Conservation (phyloP, 345 rosid genomes). For the Hibiscus syriacus region DNA sequence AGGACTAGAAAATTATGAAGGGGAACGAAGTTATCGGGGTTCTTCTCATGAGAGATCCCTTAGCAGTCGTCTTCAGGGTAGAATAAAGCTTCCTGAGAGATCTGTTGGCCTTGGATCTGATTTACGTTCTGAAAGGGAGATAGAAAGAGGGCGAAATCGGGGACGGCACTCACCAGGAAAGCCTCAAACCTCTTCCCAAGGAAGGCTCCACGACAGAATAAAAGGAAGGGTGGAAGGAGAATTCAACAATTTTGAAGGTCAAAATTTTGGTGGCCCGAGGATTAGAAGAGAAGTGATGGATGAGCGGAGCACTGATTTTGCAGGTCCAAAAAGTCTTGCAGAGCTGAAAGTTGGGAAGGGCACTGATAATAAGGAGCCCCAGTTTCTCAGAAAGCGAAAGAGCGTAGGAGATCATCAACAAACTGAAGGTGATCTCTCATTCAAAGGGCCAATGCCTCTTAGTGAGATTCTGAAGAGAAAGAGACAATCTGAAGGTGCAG, state of each 20-base stretch:
- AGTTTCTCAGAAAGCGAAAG: slow-evolving; percentile 42
- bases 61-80: slow-evolving; percentile 64
- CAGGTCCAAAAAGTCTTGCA: slow-evolving; percentile 54
- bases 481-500: slow-evolving; percentile 42
- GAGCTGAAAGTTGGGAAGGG: slow-evolving; percentile 42
- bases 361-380: slow-evolving; percentile 30
- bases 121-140: slow-evolving; percentile 34
- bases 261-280: slow-evolving; percentile 30
- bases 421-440: slow-evolving; percentile 42
- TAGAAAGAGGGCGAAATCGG: slow-evolving; percentile 44
- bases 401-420: slow-evolving; percentile 34
- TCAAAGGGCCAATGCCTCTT: slow-evolving; percentile 80
- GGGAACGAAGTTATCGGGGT: slow-evolving; percentile 33
- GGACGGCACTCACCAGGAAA: slow-evolving; percentile 37
- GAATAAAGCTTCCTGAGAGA: slow-evolving; percentile 68
- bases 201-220: slow-evolving; percentile 57
- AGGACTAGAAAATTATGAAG: slow-evolving; percentile 31
- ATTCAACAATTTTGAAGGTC: slow-evolving; percentile 24
- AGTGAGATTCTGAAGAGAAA: slow-evolving; percentile 83
- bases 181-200: slow-evolving; percentile 26
- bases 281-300: slow-evolving; percentile 48
- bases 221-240: slow-evolving; percentile 47
- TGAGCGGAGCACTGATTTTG: slow-evolving; percentile 28
- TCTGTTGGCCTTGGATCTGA: slow-evolving; percentile 28
- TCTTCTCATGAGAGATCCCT: slow-evolving; percentile 41